Percentiles rank a stretch among this genome's conserved stretches.
These are phyloP conservation scores for Cynanchum wilfordii DNA, from an alignment of 257 asterid genomes.

Conservation along the genomic window DNA sequence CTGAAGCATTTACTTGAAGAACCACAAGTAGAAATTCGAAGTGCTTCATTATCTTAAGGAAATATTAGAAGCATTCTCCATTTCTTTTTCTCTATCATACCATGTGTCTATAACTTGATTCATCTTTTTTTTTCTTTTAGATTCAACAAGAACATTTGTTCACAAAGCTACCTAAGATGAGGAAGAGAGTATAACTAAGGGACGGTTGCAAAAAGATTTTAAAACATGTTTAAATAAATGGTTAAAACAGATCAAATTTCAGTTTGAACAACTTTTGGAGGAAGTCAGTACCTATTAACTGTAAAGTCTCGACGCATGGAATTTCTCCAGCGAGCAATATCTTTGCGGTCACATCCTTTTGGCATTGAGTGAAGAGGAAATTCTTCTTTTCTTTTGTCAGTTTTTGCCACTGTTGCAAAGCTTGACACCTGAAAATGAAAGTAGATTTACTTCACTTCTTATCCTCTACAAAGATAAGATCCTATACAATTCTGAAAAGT, in stretches of 20 bases:
- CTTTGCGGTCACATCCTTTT: constrained; percentile 40
- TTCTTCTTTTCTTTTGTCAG: constrained; percentile 20
- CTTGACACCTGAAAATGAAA: constrained; percentile 60
- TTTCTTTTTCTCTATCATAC: neutral
- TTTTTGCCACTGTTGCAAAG: constrained; percentile 59
- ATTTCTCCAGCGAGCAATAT: constrained; percentile 62
- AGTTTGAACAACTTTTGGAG: neutral
- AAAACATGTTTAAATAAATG: neutral
- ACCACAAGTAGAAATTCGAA: neutral
- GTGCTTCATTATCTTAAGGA: neutral
- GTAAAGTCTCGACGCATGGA: constrained; percentile 85
- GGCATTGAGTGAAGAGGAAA: constrained; percentile 34
- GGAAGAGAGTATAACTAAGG: neutral
- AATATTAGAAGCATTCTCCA: neutral
- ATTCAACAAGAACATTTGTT: neutral
- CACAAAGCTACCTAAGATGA: neutral
- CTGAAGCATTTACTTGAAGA: neutral
- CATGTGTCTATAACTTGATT: neutral
- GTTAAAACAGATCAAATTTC: neutral
- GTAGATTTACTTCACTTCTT: constrained; percentile 2
- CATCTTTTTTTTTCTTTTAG: neutral
- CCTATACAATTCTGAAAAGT: neutral
- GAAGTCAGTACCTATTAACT: constrained; percentile 56
- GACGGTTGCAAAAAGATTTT: neutral
- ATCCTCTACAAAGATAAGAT: neutral